Evolutionary conservation across 139 green algal genomes (phyloP), one percentile per base, ranked within the genome.

Genomic region (Tetraselmis striata): DNA sequence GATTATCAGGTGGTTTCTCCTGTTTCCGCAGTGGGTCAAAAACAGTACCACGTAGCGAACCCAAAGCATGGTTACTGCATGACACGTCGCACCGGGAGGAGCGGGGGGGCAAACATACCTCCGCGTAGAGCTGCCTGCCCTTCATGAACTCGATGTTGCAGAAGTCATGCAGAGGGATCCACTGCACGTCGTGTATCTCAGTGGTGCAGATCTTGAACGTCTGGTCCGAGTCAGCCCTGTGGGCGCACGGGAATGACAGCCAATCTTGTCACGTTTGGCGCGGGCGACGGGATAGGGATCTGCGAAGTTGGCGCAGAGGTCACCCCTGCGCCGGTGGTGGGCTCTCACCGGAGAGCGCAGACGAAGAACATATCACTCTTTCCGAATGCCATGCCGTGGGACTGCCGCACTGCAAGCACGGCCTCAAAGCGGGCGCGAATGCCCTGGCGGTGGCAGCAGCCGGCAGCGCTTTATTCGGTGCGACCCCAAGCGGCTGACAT

Each of bases 331-430:
- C n/a, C n/a, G n/a, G n/a, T n/a, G n/a, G n/a, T n/a, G n/a, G n/a
- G n/a, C n/a, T n/a, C 45, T 67, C 45, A 67, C 45, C 45, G 45
- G 5, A 83, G 25, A 22, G 30, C 80, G 59, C 87, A 87, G 5
- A 91, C 84, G 75, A 96, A 92, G 83, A 97, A 97, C 81, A 96
- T 75, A 85, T 97, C 94, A 5, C 76, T 89, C 84, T 97, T 97
- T 77, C 91, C 93, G 86, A 95, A 94, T 0, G 85, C 86, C 76
- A 96, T 93, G 59, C 91, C 91, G 80, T 98, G 94, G 0, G 91
- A 88, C 82, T 98, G 94, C 2, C 93, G 86, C 31, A 96, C 59
- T 0, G 88, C 88, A 23, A 98, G 84, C 67, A 98, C 80, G 0
- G 81, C 80, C 2, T 89, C 82, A 81, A 96, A 95, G 1, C 81